Conservation (phyloP, 2,329 filamentous ascomycete species). For the Monosporascus cannonballus region DNA sequence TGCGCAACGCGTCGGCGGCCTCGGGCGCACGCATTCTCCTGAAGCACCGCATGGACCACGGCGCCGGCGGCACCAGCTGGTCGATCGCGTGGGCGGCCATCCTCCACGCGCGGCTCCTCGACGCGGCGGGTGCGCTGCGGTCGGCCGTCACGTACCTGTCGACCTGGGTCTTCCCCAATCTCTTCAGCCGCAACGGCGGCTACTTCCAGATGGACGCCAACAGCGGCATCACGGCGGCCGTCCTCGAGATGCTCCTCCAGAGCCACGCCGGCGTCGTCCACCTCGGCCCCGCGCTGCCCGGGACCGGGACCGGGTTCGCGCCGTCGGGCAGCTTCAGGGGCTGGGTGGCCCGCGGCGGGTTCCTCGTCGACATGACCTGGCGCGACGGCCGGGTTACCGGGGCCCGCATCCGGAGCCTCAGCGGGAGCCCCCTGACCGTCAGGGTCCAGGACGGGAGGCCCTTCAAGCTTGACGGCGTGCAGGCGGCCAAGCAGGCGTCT, state of each 20-base stretch:
- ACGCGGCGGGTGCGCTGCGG: not conserved
- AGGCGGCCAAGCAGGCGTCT: not conserved
- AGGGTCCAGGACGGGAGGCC: not conserved
- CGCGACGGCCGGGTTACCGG: not conserved
- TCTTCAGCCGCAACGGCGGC: not conserved
- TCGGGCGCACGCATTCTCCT: not conserved
- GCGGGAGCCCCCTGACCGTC: not conserved
- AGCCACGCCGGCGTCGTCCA: not conserved
- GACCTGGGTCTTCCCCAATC: not conserved
- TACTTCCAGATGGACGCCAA: conserved; percentile 2
- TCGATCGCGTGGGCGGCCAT: not conserved
- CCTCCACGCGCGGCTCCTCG: not conserved
- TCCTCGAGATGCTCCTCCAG: not conserved
- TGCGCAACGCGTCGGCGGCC: not conserved
- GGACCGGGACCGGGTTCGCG: not conserved
- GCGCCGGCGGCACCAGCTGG: not conserved
- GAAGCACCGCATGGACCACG: not conserved
- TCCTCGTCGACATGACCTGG: not conserved
- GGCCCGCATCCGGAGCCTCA: not conserved
- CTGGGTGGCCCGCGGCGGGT: not conserved
- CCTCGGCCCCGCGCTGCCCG: not conserved
- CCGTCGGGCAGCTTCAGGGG: not conserved
- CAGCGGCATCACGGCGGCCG: not conserved
- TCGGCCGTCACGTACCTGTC: not conserved
- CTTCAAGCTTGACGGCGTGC: not conserved